These are phyloP conservation scores for Farysia itapuensis DNA, from an alignment of 1,284 basidiomycete genomes.

Conservation along the genomic window DNA sequence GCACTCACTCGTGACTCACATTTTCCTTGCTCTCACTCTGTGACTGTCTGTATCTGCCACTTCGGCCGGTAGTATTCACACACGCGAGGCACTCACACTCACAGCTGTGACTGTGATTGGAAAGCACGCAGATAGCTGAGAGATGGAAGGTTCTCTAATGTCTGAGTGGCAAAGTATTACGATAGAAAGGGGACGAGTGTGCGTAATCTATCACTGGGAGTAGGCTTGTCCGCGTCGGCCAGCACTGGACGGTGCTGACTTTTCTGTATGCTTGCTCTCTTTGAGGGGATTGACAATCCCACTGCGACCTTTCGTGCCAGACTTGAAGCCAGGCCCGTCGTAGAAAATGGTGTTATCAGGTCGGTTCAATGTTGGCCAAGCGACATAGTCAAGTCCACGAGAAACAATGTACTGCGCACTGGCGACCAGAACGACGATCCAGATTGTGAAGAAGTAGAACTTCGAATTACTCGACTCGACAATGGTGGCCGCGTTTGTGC, in stretches of 20 bases:
- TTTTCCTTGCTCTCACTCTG: no score
- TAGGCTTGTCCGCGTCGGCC: constrained; percentile 31
- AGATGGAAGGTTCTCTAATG: no score
- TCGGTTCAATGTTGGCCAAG: constrained; percentile 56
- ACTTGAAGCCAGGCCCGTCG: constrained; percentile 54
- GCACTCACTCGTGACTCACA: no score
- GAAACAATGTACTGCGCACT: constrained; percentile 46
- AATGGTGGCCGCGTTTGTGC: constrained; percentile 1
- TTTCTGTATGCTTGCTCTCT: constrained; percentile 2
- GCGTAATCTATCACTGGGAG: no score
- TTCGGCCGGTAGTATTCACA: no score
- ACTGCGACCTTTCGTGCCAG: constrained; percentile 40
- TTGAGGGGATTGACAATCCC: constrained; percentile 28
- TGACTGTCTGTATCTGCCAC: no score
- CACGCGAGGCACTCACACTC: no score
- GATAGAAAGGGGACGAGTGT: no score
- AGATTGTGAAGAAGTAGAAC: constrained; percentile 36
- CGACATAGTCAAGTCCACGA: constrained; percentile 54
- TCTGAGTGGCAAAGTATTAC: no score
- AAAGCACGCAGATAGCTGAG: no score
- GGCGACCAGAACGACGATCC: constrained; percentile 31
- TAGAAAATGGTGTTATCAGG: constrained; percentile 52
- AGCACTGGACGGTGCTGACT: constrained; percentile 2
- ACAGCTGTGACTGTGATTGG: no score
- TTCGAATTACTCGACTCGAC: constrained; percentile 6